A percentile compares a stretch with the other conserved stretches of the same genome.
phyloP scores from a whole-genome alignment of 106 monocot genomes.

The Iris macrosiphon region DNA sequence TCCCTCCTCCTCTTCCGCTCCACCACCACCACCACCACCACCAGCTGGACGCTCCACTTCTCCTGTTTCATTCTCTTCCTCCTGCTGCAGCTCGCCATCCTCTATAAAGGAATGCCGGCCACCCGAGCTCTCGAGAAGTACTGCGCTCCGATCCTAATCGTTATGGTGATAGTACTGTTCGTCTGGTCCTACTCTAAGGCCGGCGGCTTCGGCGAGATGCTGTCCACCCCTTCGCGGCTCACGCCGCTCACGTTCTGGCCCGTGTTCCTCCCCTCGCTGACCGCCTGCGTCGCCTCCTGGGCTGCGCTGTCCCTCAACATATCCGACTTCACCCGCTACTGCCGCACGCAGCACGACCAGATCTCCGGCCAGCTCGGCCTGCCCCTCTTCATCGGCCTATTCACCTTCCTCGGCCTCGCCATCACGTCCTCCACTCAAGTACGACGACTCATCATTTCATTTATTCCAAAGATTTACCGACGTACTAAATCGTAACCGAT shows the following conservation, averaged over 20 bases:
- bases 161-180: slow-evolving; percentile 4
- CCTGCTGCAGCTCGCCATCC: slow-evolving; percentile 2
- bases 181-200: slow-evolving; percentile 11
- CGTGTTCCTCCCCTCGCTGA: slow-evolving; percentile 32
- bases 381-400: slow-evolving; percentile 22
- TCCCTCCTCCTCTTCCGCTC: slow-evolving; percentile 28
- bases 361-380: slow-evolving; percentile 19
- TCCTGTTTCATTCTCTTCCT: slow-evolving; percentile 21
- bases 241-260: slow-evolving; percentile 9
- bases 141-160: slow-evolving; percentile 16
- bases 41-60: slow-evolving; percentile 13
- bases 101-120: slow-evolving; percentile 9
- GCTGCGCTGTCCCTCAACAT: slow-evolving; percentile 18
- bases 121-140: slow-evolving; percentile 12
- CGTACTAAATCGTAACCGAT: too few relatives aligned
- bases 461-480: too few relatives aligned
- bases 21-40: not conserved
- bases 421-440: slow-evolving; percentile 28
- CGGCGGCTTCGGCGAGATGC: slow-evolving; percentile 22
- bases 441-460: too few relatives aligned
- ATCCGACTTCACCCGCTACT: slow-evolving; percentile 30
- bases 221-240: not conserved
- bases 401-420: slow-evolving; percentile 34
- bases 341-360: slow-evolving; percentile 26
- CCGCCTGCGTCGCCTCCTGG: slow-evolving; percentile 30